phyloP scores from a whole-genome alignment of 805 yeast species.

The Novakomyces olei region DNA sequence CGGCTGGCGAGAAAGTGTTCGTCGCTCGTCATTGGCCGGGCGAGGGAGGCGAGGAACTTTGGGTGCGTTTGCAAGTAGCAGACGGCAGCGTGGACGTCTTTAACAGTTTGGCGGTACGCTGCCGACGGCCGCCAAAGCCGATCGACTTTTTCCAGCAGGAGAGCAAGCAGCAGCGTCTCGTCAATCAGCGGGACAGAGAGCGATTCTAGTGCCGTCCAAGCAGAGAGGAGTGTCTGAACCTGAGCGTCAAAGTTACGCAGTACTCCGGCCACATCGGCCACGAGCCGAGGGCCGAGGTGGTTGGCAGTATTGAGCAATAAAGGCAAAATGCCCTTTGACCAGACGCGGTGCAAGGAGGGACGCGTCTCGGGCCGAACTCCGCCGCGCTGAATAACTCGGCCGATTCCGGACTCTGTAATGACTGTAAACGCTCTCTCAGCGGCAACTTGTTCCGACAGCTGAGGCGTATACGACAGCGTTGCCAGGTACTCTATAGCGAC shows the following conservation, averaged over 20 bases:
- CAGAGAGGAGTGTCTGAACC: slow-evolving; percentile 34
- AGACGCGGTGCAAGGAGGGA: slow-evolving; percentile 45
- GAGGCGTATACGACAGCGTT: slow-evolving; percentile 20
- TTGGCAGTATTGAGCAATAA: slow-evolving; percentile 37
- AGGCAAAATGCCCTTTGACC: slow-evolving; percentile 69
- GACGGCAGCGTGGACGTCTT: too few relatives aligned
- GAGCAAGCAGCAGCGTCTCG: slow-evolving; percentile 46
- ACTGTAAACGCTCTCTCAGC: slow-evolving; percentile 42
- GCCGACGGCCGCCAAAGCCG: too few relatives aligned
- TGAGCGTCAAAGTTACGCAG: slow-evolving; percentile 43
- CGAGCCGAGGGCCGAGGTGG: slow-evolving; percentile 36
- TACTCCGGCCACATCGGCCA: slow-evolving; percentile 46
- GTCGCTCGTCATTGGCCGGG: too few relatives aligned
- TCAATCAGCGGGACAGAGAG: slow-evolving; percentile 29
- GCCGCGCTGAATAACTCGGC: slow-evolving; percentile 45
- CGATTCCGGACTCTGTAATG: slow-evolving; percentile 52
- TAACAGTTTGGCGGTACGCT: too few relatives aligned
- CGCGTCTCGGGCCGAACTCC: slow-evolving; percentile 28
- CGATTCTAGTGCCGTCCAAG: slow-evolving; percentile 41
- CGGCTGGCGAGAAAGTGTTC: too few relatives aligned
- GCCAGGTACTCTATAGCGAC: too few relatives aligned
- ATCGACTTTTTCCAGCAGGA: slow-evolving; percentile 44
- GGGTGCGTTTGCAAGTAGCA: too few relatives aligned
- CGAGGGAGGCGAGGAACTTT: too few relatives aligned
- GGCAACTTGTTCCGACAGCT: slow-evolving; percentile 45